A percentile compares a stretch with the other conserved stretches of the same genome.
Conservation (phyloP, 768 basidiomycete species). For the Amylocystis lapponica region DNA sequence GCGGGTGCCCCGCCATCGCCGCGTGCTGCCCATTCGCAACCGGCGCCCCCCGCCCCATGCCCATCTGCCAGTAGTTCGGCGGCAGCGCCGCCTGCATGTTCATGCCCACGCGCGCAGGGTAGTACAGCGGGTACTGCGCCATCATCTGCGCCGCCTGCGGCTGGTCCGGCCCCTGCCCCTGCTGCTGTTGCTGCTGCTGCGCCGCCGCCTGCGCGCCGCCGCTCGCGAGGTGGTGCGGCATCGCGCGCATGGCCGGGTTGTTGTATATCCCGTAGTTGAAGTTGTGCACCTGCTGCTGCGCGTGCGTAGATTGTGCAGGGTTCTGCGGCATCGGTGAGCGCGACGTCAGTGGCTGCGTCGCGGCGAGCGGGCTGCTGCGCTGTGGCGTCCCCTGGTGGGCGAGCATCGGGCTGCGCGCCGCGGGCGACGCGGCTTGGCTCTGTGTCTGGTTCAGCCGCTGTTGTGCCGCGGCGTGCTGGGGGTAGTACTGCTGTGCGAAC, state of each 20-base stretch:
- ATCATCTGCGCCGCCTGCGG: conserved; percentile 13
- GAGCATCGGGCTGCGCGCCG: conserved; percentile 16
- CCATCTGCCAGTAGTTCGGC: conserved; percentile 10
- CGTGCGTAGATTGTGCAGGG: conserved; percentile 7
- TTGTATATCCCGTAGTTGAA: conserved; percentile 8
- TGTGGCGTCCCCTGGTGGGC: conserved; percentile 9
- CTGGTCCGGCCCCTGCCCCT: conserved; percentile 7
- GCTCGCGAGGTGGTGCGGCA: conserved; percentile 11
- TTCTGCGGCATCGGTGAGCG: conserved; percentile 19
- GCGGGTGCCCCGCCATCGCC: conserved; percentile 13
- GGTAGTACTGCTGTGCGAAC: conserved; percentile 5
- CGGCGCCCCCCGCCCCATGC: conserved; percentile 16
- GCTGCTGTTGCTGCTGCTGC: conserved; percentile 8
- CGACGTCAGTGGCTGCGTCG: conserved; percentile 9
- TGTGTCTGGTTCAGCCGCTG: conserved; percentile 16
- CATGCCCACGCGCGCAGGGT: conserved; percentile 17
- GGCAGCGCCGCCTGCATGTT: conserved; percentile 9
- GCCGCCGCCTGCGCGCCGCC: conserved; percentile 7
- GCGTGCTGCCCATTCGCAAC: conserved; percentile 13
- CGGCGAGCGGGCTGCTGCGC: conserved; percentile 16
- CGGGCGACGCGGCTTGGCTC: conserved; percentile 13
- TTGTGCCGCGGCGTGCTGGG: conserved; percentile 9
- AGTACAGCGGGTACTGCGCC: conserved; percentile 17
- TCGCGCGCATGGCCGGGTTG: conserved; percentile 9
- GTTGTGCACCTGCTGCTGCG: conserved; percentile 15